These are phyloP conservation scores for Cymbopogon citratus DNA, from an alignment of 176 grass and related monocot species.

Conservation along the genomic window DNA sequence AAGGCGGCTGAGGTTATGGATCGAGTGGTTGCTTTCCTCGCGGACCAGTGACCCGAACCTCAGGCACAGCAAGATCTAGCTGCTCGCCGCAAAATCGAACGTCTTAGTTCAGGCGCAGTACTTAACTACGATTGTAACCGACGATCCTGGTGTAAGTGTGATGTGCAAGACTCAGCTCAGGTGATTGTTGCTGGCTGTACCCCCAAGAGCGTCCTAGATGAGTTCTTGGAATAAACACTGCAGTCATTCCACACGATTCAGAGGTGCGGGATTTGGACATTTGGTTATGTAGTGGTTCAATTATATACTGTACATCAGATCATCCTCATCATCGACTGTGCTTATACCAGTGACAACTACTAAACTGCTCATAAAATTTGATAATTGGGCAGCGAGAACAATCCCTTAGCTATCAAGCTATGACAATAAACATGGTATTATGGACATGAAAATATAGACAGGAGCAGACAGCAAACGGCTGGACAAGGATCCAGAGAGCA, in stretches of 20 bases:
- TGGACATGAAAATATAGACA: neutral
- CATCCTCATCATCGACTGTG: neutral
- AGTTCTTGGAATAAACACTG: neutral
- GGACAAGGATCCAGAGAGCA: neutral
- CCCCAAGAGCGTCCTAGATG: neutral
- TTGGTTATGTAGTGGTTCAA: neutral
- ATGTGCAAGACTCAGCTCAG: too few species aligned
- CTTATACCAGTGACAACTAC: neutral
- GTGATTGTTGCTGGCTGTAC: neutral
- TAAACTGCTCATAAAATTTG: too few species aligned
- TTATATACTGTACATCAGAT: too few species aligned
- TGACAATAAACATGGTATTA: neutral
- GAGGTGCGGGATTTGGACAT: neutral
- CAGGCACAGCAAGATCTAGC: neutral
- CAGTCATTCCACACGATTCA: neutral
- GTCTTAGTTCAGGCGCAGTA: too few species aligned
- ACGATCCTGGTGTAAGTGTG: neutral
- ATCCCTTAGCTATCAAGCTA: neutral
- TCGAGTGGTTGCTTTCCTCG: conserved; percentile 17
- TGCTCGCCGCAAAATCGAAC: too few species aligned
- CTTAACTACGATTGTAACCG: too few species aligned
- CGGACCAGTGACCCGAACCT: neutral
- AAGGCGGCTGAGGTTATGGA: neutral
- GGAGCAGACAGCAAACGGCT: neutral
- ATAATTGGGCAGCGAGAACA: neutral